Base-by-base conservation (phyloP, 192 early-diverging fungal species). In the Rhizophlyctis rosea region DNA sequence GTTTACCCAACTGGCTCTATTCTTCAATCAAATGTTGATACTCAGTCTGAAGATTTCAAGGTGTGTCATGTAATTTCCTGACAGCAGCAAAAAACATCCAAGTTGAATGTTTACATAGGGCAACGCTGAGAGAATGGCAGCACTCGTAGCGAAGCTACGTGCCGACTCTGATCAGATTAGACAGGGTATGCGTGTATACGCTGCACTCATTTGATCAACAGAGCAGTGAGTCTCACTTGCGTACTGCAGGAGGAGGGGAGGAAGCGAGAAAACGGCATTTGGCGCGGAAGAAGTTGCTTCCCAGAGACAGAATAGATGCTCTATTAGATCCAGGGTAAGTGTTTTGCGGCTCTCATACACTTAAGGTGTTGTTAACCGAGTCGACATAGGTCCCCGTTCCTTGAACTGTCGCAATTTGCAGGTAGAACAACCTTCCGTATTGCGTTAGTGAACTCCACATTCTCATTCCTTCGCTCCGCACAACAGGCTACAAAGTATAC, bases 401-500 rank as follows among this genome's bases (percentile, higher is more conserved):
- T 98, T 34, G 96, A 98, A 77, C 81, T 98, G 56, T 92, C 91
- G 57, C 91, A 92, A 67, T 84, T 98, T 76, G 96, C 96, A 33
- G 79, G 71, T 48, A 47, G 23, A 7, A 57, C 7, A 57, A 14
- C 18, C 4, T 5, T 5, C 5, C 23, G 50, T 51, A 25, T 28
- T 57, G 23, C 9, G 52, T 14, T 24, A 53, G 21, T 53, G 21
- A 53, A 24, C 9, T 9, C 13, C 9, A 23, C 28, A 23, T 14
- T 25, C 52, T 7, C 7, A 59, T 24, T 54, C 9, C 39, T 9
- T 9, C 50, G 13, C 16, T 52, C 16, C 50, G 13, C 11, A 50
- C 59, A 28, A 28, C 34, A 62, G 92, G 91, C 23, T 84, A 90
- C 70, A 67, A 89, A 47, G 72, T 98, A 35, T 96, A 98, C 71